phyloP scores from a whole-genome alignment of 2,329 filamentous ascomycete genomes.

The Colletotrichum endophyticum region DNA sequence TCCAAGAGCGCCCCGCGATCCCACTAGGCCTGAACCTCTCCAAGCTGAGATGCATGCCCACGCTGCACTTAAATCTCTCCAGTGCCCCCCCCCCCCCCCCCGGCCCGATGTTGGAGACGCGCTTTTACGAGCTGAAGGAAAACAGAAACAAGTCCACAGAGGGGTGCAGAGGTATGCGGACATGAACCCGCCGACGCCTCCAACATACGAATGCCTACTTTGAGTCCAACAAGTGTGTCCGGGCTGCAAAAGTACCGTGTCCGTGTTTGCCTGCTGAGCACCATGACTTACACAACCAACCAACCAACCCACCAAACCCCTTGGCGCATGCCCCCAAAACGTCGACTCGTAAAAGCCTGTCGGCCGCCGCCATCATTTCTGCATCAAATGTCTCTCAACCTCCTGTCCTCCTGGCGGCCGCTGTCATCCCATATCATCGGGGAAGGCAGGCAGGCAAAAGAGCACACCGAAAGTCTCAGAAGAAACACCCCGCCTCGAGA shows the following conservation, averaged over 20 bases:
- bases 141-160: neutral
- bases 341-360: neutral
- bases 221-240: neutral
- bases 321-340: neutral
- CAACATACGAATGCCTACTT: neutral
- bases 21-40: neutral
- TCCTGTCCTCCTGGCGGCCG: neutral
- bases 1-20: neutral
- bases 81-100: neutral
- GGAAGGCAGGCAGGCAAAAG: neutral
- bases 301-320: neutral
- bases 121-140: neutral
- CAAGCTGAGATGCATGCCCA: neutral
- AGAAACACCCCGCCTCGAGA: neutral
- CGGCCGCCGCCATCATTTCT: neutral
- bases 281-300: neutral
- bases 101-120: neutral
- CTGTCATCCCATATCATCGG: neutral
- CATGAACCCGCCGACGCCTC: neutral
- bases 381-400: neutral
- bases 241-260: neutral
- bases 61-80: neutral
- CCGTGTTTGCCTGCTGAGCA: neutral
- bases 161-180: neutral
- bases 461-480: neutral